These are phyloP conservation scores for Trichoderma asperellum DNA, from an alignment of 2,329 filamentous ascomycete genomes.

Conservation along the genomic window DNA sequence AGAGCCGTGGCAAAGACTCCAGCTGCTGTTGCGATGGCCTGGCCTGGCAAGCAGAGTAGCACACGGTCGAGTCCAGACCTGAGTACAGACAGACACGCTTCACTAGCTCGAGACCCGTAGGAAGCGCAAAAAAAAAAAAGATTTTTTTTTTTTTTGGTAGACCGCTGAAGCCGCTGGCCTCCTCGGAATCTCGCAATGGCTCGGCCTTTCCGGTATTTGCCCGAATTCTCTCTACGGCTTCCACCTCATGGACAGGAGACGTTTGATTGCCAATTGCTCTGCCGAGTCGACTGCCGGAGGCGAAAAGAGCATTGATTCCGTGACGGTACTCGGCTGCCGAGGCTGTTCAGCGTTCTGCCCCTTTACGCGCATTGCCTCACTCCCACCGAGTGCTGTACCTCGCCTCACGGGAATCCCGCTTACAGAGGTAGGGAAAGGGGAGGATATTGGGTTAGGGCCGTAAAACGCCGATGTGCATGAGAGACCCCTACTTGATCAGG, in stretches of 20 bases:
- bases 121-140: not conserved
- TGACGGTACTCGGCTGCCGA: constrained; percentile 15
- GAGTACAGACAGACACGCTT: not conserved
- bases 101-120: not conserved
- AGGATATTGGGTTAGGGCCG: not conserved
- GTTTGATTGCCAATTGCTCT: not conserved
- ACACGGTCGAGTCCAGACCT: constrained; percentile 10
- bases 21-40: not conserved
- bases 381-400: not conserved
- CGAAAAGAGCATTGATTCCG: not conserved
- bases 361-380: constrained; percentile 22
- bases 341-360: constrained; percentile 2
- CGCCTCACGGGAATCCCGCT: constrained; percentile 8
- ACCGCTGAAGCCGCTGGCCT: constrained; percentile 13
- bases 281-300: not conserved
- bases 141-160: not conserved
- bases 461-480: constrained; percentile 20
- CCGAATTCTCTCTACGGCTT: not conserved
- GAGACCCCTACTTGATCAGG: not conserved
- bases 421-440: constrained; percentile 6
- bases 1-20: constrained; percentile 10
- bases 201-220: constrained; percentile 17
- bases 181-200: not conserved
- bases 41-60: not conserved
- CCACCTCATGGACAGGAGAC: not conserved